A percentile compares a stretch with the other conserved stretches of the same genome.
phyloP scores from a whole-genome alignment of 2,329 filamentous ascomycete genomes.

The Triangularia setosa region DNA sequence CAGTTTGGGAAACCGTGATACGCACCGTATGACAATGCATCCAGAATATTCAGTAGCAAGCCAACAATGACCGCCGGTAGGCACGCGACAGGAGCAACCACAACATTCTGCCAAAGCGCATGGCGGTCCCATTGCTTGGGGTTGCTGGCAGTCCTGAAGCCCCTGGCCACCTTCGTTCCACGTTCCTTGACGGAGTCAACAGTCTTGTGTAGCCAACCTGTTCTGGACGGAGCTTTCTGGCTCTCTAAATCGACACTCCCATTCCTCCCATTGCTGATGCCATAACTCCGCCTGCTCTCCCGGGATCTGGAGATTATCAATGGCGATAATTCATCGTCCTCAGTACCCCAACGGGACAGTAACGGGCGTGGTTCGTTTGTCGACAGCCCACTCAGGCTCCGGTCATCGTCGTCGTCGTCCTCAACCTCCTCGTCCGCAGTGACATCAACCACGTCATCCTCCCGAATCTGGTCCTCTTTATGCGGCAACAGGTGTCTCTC shows the following conservation, averaged over 20 bases:
- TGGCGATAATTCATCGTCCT: conserved; percentile 43
- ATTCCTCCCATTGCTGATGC: conserved; percentile 13
- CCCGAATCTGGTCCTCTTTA: conserved; percentile 20
- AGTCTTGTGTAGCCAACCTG: conserved; percentile 35
- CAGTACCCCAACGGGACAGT: conserved; percentile 3
- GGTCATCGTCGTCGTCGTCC: conserved; percentile 1
- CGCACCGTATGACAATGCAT: conserved; percentile 86
- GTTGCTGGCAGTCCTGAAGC: conserved; percentile 41
- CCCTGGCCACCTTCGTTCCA: conserved; percentile 22
- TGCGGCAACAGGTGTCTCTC: conserved; percentile 1
- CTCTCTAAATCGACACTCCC: conserved; percentile 46
- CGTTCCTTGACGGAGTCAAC: conserved; percentile 26
- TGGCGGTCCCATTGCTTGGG: conserved; percentile 70
- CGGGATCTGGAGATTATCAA: conserved; percentile 38
- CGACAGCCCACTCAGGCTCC: neutral
- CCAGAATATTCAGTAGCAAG: conserved; percentile 83
- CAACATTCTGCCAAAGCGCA: conserved; percentile 58
- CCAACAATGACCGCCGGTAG: conserved; percentile 86
- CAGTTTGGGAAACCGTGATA: neutral
- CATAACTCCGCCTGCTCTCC: conserved; percentile 24
- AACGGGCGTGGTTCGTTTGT: conserved; percentile 3
- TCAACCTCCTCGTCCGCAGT: conserved; percentile 12
- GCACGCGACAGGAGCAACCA: conserved; percentile 66
- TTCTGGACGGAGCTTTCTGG: conserved; percentile 39
- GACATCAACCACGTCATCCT: conserved; percentile 14